Percentiles rank a stretch among this genome's conserved stretches.
Evolutionary conservation across 345 rosid species (phyloP).

Genomic region (Stellera chamaejasme): DNA sequence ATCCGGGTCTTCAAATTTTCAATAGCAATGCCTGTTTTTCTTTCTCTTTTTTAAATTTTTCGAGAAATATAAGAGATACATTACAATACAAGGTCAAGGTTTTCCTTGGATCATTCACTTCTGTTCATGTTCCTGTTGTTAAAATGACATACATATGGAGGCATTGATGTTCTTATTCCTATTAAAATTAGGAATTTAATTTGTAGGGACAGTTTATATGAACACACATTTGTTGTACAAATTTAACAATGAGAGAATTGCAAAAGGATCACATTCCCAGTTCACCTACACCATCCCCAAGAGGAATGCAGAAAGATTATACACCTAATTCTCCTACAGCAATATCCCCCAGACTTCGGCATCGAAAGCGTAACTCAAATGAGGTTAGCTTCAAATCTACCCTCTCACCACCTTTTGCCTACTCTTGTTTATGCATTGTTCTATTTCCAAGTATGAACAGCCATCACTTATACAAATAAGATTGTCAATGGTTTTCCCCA

Average conservation of each 20-base stretch:
- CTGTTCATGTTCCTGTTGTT: neutral
- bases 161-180: neutral
- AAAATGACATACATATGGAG: neutral
- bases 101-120: neutral
- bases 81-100: neutral
- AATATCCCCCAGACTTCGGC: slow-evolving; percentile 19
- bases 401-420: too few species aligned
- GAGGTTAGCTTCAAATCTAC: slow-evolving; percentile 28
- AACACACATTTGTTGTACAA: neutral
- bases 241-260: slow-evolving; percentile 1
- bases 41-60: neutral
- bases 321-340: neutral
- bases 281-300: slow-evolving; percentile 1
- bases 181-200: neutral
- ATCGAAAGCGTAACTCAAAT: slow-evolving; percentile 25
- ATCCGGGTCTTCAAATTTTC: too few species aligned
- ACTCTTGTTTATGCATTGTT: neutral
- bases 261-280: slow-evolving; percentile 9
- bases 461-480: too few species aligned
- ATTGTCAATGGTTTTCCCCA: neutral
- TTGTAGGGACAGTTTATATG: slow-evolving; percentile 5
- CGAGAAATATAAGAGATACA: neutral
- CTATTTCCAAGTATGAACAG: neutral
- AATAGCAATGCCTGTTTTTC: too few species aligned
- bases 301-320: neutral